Evolutionary conservation across 2,329 filamentous ascomycete species (phyloP).

Genomic region (Pyricularia pennisetigena): DNA sequence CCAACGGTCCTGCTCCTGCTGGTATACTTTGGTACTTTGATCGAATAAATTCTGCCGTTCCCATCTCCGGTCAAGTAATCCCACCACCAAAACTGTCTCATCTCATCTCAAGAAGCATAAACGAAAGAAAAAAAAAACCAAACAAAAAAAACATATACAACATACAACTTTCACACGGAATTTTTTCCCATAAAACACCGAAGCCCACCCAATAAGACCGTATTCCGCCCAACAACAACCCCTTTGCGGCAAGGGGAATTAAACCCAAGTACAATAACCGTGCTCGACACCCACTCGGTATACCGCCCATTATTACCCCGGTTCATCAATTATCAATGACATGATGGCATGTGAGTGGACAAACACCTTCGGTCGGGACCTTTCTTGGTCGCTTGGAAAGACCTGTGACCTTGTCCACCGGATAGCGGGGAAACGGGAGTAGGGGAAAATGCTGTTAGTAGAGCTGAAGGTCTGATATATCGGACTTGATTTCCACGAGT

Average conservation of each 20-base stretch:
- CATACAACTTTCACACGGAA: background rate
- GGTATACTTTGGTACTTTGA: background rate
- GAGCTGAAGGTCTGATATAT: background rate
- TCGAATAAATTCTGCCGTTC: background rate
- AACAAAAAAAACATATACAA: background rate
- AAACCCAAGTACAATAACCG: background rate
- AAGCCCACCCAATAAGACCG: background rate
- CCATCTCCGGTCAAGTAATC: background rate
- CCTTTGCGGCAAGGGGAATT: background rate
- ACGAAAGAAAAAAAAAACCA: no score
- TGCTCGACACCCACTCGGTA: background rate
- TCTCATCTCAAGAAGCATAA: background rate
- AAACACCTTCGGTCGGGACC: background rate
- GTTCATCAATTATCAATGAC: background rate
- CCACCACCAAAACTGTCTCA: background rate
- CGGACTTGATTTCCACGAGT: background rate
- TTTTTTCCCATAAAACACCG: background rate
- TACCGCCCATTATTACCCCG: background rate
- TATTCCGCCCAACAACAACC: background rate
- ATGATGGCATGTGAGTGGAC: background rate
- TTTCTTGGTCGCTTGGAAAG: background rate
- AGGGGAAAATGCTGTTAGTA: no score
- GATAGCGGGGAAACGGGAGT: background rate
- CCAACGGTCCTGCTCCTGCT: background rate
- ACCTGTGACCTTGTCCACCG: background rate